Evolutionary conservation across 345 rosid species (phyloP).

Genomic region (Camelina sativa): DNA sequence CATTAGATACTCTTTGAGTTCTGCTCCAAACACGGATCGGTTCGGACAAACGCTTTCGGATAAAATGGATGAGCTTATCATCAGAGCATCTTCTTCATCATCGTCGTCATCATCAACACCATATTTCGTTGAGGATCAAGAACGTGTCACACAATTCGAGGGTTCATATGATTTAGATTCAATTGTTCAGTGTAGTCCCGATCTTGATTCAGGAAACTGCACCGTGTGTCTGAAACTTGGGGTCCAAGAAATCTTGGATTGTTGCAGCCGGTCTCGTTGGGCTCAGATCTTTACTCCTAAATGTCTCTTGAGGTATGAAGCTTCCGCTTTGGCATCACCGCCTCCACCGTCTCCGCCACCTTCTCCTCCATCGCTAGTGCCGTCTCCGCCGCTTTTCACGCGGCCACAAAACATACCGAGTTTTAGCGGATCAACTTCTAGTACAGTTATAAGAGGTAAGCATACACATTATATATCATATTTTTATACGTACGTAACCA

Average conservation of each 20-base stretch:
- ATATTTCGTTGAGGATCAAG: slow-evolving; percentile 8
- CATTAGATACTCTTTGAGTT: neutral
- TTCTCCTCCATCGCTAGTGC: neutral
- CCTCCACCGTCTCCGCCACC: neutral
- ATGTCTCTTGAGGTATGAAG: slow-evolving; percentile 20
- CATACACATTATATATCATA: neutral
- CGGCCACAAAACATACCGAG: neutral
- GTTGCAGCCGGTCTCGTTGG: slow-evolving; percentile 13
- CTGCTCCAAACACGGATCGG: neutral
- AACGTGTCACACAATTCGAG: neutral
- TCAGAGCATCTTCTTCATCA: neutral
- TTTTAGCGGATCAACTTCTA: neutral
- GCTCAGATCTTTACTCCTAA: slow-evolving; percentile 29
- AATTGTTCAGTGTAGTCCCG: slow-evolving; percentile 30
- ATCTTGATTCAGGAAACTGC: slow-evolving; percentile 18
- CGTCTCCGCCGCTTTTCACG: slow-evolving; percentile 9
- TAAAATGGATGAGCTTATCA: slow-evolving; percentile 17
- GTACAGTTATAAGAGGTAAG: slow-evolving; percentile 15
- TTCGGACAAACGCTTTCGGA: neutral
- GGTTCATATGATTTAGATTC: slow-evolving; percentile 5
- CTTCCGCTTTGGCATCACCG: neutral
- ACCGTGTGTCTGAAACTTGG: slow-evolving; percentile 15
- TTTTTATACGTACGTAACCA: neutral
- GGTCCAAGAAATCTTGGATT: neutral
- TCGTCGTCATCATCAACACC: neutral